Evolutionary conservation across 345 rosid genomes (phyloP).

Genomic region (Alliaria petiolata): DNA sequence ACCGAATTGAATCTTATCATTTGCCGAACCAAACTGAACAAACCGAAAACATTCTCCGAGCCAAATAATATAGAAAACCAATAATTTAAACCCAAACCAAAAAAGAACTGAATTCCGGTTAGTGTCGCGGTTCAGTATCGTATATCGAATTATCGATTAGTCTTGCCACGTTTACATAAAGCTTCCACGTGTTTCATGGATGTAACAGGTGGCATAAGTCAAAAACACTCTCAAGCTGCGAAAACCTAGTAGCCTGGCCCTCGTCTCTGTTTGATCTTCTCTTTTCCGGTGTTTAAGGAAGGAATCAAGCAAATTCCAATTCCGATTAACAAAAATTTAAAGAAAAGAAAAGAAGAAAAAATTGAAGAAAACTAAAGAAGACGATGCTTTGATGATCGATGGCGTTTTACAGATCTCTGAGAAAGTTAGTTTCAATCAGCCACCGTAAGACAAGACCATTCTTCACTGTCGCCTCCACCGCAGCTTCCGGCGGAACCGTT

Average conservation of each 20-base stretch:
- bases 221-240: constrained; percentile 13
- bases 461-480: constrained; percentile 35
- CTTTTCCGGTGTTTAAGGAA: not conserved
- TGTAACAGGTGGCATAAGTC: constrained; percentile 14
- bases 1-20: no score
- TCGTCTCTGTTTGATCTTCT: not conserved
- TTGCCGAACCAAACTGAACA: no score
- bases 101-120: no score
- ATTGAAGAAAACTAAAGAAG: not conserved
- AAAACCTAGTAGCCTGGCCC: constrained; percentile 21
- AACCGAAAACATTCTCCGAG: no score
- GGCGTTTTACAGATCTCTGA: constrained; percentile 54
- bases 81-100: no score
- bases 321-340: not conserved
- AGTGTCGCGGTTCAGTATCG: no score
- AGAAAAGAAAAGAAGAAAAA: not conserved
- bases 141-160: not conserved
- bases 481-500: constrained; percentile 20
- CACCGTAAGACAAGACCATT: constrained; percentile 35
- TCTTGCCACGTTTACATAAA: constrained; percentile 9
- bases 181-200: not conserved
- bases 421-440: constrained; percentile 31
- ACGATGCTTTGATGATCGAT: constrained; percentile 37
- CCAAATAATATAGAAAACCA: no score
- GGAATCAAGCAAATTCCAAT: constrained; percentile 14